Base-by-base conservation (phyloP, 192 early-diverging fungal species). In the Rhizophagus sp. region DNA sequence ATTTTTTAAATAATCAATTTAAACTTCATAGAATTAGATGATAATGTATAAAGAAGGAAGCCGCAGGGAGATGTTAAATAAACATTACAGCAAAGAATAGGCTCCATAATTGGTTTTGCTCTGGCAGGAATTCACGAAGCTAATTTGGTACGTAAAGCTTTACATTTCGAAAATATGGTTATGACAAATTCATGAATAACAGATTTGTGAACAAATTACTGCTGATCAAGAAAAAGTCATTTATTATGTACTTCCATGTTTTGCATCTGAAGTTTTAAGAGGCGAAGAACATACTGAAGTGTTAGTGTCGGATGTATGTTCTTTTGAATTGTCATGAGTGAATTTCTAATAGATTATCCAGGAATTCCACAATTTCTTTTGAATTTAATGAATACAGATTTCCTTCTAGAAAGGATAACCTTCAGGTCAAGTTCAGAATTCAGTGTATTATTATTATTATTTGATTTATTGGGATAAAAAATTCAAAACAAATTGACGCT, bases 111-210 rank as follows among this genome's bases (percentile, higher is more conserved):
- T 73, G 83, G 22, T 41, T 17, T 82, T 13, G 78, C 82, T 15
- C 76, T 85, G 15, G 68, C 74, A 63, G 69, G 36, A 12, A 82
- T 84, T 2, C 83, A 87, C 52, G 80, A 85, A 41, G 78, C 78
- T n/a, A 80, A 80, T 1, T 80, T 87, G 33, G 73, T 83, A 12
- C 85, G 85, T 75, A 76, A 83, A n/a, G 85, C 84, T 72, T 68
- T 87, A 1, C 85, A 87, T 79, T 83, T 76, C 61, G 84, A 82
- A 27, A 87, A 87, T 62, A 85, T 87, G 22, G 70, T 85, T 81
- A 85, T 81, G 47, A 73, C 76, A 25, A 30, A 15, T 52, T 73
- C 78, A 65, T 63, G 36, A 19, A 80, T 83, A 77, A 67, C 81
- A 68, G 33, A 82, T 83, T 63, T 67, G 75, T 81, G 13, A 83